Evolutionary conservation across 208 protist species (phyloP).

Genomic region (Trypanosomatidae sp.): DNA sequence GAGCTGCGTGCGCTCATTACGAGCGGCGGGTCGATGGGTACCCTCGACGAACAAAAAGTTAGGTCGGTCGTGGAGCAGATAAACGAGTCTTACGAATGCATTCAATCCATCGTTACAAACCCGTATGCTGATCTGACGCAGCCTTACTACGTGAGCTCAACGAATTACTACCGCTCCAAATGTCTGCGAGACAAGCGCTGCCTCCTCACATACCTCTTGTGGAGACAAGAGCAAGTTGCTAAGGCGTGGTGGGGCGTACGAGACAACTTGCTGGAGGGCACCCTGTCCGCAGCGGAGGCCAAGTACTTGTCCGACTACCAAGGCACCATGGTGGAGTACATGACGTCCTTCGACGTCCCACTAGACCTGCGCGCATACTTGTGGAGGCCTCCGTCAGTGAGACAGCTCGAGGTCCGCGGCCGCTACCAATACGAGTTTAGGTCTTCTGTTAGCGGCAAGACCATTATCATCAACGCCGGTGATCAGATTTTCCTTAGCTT

Average conservation of each 20-base stretch:
- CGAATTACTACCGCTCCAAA: conserved; percentile 72
- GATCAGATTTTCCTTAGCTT: conserved; percentile 76
- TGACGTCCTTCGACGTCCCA: conserved; percentile 82
- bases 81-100: conserved; percentile 49
- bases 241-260: conserved; percentile 74
- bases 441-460: conserved; percentile 66
- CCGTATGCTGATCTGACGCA: conserved; percentile 70
- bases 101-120: conserved; percentile 58
- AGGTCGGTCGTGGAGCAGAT: conserved; percentile 61
- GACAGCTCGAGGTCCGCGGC: conserved; percentile 80
- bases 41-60: conserved; percentile 74
- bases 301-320: conserved; percentile 78
- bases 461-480: conserved; percentile 72
- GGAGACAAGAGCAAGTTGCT: conserved; percentile 63
- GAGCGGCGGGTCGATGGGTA: conserved; percentile 53
- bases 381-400: conserved; percentile 75
- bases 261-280: conserved; percentile 60
- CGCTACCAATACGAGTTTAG: conserved; percentile 72
- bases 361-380: conserved; percentile 76
- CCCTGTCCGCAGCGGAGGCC: conserved; percentile 54
- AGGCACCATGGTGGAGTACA: conserved; percentile 85
- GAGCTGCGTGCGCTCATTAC: conserved; percentile 80
- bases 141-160: conserved; percentile 77
- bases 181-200: conserved; percentile 84
- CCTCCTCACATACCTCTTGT: conserved; percentile 73